phyloP scores from a whole-genome alignment of 768 basidiomycete genomes.

The Pholiota microspora region DNA sequence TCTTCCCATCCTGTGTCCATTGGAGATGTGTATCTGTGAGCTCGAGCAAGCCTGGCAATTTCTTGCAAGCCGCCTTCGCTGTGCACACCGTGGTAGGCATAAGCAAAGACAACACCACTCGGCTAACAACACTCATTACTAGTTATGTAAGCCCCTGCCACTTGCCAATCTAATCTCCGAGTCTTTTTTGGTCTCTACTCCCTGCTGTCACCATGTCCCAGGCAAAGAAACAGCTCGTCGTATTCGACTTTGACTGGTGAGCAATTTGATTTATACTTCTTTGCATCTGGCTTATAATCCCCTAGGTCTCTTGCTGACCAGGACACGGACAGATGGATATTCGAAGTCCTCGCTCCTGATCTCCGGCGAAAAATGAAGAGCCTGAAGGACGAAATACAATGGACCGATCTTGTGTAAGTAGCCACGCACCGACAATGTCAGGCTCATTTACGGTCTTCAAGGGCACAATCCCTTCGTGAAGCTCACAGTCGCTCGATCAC shows the following conservation, averaged over 20 bases:
- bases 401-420: conserved; percentile 92
- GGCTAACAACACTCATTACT: background rate
- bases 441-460: conserved; percentile 8
- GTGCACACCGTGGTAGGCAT: conserved; percentile 71
- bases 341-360: conserved; percentile 84
- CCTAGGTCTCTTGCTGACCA: conserved; percentile 89
- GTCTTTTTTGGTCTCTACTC: conserved; percentile 2
- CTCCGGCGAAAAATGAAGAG: conserved; percentile 80
- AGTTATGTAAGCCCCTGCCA: conserved; percentile 21
- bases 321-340: conserved; percentile 92
- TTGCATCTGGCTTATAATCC: background rate
- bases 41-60: conserved; percentile 69
- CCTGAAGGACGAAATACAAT: conserved; percentile 65
- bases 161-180: conserved; percentile 14
- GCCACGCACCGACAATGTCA: background rate
- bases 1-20: conserved; percentile 79
- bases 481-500: conserved; percentile 69
- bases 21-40: conserved; percentile 71
- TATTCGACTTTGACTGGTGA: conserved; percentile 98
- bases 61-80: conserved; percentile 85
- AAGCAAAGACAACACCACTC: conserved; percentile 16
- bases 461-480: conserved; percentile 65
- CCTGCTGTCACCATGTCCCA: conserved; percentile 26
- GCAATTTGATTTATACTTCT: background rate
- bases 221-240: conserved; percentile 65